Percentiles rank a stretch among this genome's conserved stretches.
Conservation (phyloP, 495 filamentous ascomycete genomes). For the Aspergillus leporis region DNA sequence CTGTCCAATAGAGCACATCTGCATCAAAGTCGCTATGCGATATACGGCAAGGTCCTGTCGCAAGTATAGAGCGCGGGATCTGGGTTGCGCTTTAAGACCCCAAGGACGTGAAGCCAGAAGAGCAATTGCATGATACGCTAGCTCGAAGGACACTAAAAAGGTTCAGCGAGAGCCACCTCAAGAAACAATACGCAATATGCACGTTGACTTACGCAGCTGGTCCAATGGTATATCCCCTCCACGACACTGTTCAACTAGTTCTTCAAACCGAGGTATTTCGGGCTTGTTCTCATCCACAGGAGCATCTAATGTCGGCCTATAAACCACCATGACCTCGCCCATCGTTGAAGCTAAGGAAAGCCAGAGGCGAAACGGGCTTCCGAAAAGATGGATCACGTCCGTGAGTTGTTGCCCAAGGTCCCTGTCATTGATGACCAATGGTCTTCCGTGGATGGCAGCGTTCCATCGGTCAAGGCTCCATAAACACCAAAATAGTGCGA, state of each 20-base stretch:
- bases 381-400: constrained; percentile 24
- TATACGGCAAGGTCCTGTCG: constrained; percentile 23
- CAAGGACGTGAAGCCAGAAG: constrained; percentile 23
- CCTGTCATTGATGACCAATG: constrained; percentile 60
- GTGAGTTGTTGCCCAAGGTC: constrained; percentile 44
- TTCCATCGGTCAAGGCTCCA: constrained; percentile 63
- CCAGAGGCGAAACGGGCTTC: constrained; percentile 42
- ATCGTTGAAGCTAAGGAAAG: constrained; percentile 47
- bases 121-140: constrained; percentile 23
- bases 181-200: too few relatives aligned
- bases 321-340: constrained; percentile 59
- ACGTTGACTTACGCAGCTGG: too few relatives aligned
- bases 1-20: constrained; percentile 13
- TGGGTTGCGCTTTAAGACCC: constrained; percentile 21
- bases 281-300: constrained; percentile 40
- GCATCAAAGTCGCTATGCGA: constrained; percentile 18
- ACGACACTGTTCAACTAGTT: constrained; percentile 34
- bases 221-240: constrained; percentile 15
- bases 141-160: constrained; percentile 17
- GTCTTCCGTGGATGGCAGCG: constrained; percentile 58
- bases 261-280: constrained; percentile 61
- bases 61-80: constrained; percentile 15
- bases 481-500: constrained; percentile 60
- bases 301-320: constrained; percentile 46
- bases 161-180: constrained; percentile 6